Evolutionary conservation across 768 basidiomycete species (phyloP).

Genomic region (Russula foetens): DNA sequence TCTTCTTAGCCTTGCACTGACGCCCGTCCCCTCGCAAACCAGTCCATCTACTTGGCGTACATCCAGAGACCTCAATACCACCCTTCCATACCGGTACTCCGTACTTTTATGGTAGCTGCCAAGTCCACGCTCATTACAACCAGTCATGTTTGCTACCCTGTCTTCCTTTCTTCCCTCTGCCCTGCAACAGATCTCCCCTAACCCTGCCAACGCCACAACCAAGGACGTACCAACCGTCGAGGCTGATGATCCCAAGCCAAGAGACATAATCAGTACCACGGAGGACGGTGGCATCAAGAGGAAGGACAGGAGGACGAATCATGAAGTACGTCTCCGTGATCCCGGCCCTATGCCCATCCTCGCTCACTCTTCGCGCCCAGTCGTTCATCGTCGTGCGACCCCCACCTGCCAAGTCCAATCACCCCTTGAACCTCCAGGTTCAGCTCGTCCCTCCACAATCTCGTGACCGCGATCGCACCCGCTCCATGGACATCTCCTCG

Average conservation of each 20-base stretch:
- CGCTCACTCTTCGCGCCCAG: slow-evolving; percentile 31
- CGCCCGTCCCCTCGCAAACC: slow-evolving; percentile 5
- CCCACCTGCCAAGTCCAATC: slow-evolving; percentile 76
- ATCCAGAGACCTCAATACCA: neutral
- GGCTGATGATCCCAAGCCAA: neutral
- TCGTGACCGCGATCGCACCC: slow-evolving; percentile 32
- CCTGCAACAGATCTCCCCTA: slow-evolving; percentile 14
- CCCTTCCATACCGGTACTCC: neutral
- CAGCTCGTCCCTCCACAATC: slow-evolving; percentile 75
- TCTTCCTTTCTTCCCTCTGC: slow-evolving; percentile 15
- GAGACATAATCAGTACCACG: slow-evolving; percentile 5
- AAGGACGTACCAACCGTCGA: neutral
- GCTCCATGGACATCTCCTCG: slow-evolving; percentile 37
- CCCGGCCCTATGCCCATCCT: neutral
- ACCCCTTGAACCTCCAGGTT: slow-evolving; percentile 85
- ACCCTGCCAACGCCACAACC: neutral
- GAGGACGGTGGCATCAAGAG: slow-evolving; percentile 32
- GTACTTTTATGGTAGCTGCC: neutral
- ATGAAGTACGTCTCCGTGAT: slow-evolving; percentile 35
- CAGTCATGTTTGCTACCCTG: slow-evolving; percentile 14
- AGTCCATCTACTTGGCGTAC: neutral
- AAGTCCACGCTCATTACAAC: neutral
- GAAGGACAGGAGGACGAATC: slow-evolving; percentile 39
- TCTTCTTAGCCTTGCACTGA: neutral
- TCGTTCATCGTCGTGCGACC: slow-evolving; percentile 90